Evolutionary conservation across 2,329 filamentous ascomycete genomes (phyloP), one percentile per base, ranked within the genome.

Genomic region (Claviceps pazoutovae): DNA sequence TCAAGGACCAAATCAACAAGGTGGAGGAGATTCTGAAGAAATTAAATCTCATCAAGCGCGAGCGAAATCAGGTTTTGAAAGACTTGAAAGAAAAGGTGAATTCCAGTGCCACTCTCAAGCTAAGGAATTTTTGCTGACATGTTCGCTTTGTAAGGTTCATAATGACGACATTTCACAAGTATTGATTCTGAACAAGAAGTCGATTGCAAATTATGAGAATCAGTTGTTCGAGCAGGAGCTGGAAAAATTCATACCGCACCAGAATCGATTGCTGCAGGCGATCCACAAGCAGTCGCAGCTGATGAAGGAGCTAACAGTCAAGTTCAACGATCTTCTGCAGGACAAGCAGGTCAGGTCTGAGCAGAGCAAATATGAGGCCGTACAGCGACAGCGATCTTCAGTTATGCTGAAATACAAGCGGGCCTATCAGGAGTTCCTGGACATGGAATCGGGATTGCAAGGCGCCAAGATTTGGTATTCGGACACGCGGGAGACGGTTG

Each of bases 111-210:
- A 4, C 23, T 13, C 9, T 4, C 5, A 43, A 8, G 4, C 11
- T 2, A 14, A 43, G 19, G 8, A 43, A 43, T 5, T 9, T 19
- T 34, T 34, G 30, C 30, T 42, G 17, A 41, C 39, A 41, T 23
- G 19, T 16, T 41, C 1, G 1, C 7, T 3, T 14, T 50, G 23
- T 30, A 36, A 96, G 91, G 84, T 91, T 50, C 91, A 95, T 68
- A 88, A 86, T 58, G 94, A 98, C 62, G 94, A 98, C 62, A 98
- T 98, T 56, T 96, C 90, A 5, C 93, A 95, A 62, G 90, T 97
- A 13, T 75, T 98, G 54, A 98, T 98, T 52, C 73, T 98, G 54
- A 98, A 98, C 74, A 97, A 97, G 66, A 98, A 97, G 69, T 85
- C 88, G 1, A 91, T 97, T 61, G 79, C 88, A 19, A 95, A 88